Base-by-base conservation (phyloP, 139 green algal genomes). In the Deuterostichococcus epilithicus region DNA sequence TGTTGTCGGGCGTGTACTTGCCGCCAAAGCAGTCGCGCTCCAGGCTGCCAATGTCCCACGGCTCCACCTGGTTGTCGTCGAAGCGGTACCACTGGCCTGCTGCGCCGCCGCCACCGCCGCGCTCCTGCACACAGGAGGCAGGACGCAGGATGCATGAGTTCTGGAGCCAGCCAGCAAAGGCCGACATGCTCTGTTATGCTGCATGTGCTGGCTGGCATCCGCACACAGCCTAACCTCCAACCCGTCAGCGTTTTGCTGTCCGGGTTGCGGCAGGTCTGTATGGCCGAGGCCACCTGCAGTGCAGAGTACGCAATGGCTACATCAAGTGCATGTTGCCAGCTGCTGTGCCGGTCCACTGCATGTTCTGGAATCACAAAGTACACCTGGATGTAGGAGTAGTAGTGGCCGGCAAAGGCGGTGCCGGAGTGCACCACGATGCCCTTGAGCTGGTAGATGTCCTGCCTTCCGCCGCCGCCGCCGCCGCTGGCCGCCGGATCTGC, bases 381-480 rank as follows among this genome's bases (percentile, higher is more conserved):
- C n/a, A 95, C 92, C 79, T 91, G 89, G 70, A 96, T 95, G 83
- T 92, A 97, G 23, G 90, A 93, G 80, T 98, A 98, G 84, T 98
- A 98, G 82, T 98, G 94, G 1, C 94, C 94, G 1, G 90, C 93
- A 86, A 97, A 96, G 0, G 93, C 94, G 18, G 83, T 95, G n/a
- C 94, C 94, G 8, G 81, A 92, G 82, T 98, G 94, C 66, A 98
- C 91, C 32, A 98, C 90, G 1, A 98, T 86, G 33, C 94, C 94
- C 70, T 86, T 85, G 30, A 98, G 88, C 33, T 92, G 75, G 79
- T 98, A 98, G 37, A 88, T 70, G 81, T 93, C 96, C 70, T 80
- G 52, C 52, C 52, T 63, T 13, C 10, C 18, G 52, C 52, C 73
- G 71, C 44, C 59, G 26, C 44, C 63, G 65, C 33, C 52, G 18